phyloP scores from a whole-genome alignment of 768 basidiomycete species.

The Serendipita sp. region DNA sequence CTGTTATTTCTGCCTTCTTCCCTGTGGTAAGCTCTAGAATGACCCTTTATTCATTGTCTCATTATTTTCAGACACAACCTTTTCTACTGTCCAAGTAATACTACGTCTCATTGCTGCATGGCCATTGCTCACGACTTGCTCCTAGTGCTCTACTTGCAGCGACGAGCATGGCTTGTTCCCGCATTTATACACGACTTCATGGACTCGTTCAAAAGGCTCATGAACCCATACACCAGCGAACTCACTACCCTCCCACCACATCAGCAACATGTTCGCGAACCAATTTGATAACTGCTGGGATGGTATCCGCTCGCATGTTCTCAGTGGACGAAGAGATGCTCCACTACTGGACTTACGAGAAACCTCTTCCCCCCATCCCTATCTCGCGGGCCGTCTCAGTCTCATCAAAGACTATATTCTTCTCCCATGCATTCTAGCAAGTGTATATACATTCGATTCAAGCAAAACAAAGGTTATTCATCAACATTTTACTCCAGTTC shows the following conservation, averaged over 20 bases:
- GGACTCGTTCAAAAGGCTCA: background rate
- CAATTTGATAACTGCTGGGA: too few species aligned
- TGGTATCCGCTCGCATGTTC: background rate
- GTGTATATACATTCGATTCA: too few species aligned
- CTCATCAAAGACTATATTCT: too few species aligned
- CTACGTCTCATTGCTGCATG: too few species aligned
- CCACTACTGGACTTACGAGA: background rate
- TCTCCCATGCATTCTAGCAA: too few species aligned
- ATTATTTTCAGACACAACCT: background rate
- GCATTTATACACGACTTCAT: background rate
- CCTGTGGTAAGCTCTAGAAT: background rate
- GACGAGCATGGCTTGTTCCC: background rate
- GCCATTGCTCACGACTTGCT: background rate
- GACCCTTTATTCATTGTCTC: background rate
- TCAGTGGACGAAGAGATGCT: background rate
- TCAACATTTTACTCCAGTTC: too few species aligned
- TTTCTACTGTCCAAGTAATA: background rate
- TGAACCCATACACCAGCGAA: background rate
- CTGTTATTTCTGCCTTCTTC: background rate
- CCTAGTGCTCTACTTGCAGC: background rate
- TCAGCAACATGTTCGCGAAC: background rate
- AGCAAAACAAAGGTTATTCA: too few species aligned
- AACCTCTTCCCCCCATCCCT: background rate
- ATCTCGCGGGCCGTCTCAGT: background rate
- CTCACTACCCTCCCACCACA: background rate